A percentile compares a stretch with the other conserved stretches of the same genome.
Conservation (phyloP, 306 rosid species). For the Gillenia trifoliata region DNA sequence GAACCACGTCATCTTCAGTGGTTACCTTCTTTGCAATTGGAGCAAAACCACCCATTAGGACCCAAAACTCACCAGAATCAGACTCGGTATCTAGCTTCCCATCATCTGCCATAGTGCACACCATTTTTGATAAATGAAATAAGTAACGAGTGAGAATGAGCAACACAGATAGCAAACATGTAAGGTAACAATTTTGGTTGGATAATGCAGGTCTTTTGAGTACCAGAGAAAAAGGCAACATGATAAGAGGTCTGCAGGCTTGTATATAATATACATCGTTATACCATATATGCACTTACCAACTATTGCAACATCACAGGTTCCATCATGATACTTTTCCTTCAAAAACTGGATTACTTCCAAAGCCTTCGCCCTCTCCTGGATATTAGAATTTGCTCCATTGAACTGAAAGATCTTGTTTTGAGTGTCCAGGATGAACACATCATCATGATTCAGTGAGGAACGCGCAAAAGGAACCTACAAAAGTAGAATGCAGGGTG, state of each 20-base stretch:
- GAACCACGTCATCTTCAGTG: constrained; percentile 76
- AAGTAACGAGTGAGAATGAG: neutral
- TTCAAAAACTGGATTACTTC: constrained; percentile 92
- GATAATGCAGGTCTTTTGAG: neutral
- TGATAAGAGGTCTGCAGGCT: neutral
- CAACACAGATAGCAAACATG: constrained; percentile 18
- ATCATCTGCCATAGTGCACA: constrained; percentile 61
- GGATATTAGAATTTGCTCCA: constrained; percentile 96
- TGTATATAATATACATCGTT: neutral
- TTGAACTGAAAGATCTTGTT: constrained; percentile 92
- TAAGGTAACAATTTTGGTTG: constrained; percentile 11
- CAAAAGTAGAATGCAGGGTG: constrained; percentile 26
- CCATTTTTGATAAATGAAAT: constrained; percentile 2
- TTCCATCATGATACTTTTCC: constrained; percentile 90
- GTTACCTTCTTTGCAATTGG: constrained; percentile 92
- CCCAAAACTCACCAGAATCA: constrained; percentile 99
- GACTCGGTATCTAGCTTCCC: constrained; percentile 99
- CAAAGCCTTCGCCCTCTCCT: constrained; percentile 97
- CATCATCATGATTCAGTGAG: constrained; percentile 95
- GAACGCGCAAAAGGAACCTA: constrained; percentile 97
- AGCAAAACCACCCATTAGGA: constrained; percentile 98
- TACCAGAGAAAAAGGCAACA: neutral
- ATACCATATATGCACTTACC: constrained; percentile 49
- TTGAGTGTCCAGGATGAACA: constrained; percentile 83
- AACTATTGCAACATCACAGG: constrained; percentile 88